Conservation (phyloP, 129 eudicot genomes). For the Daucus carota region DH1_v3.0 NC_030387.2:4165501-4166000, state of each 20-base stretch:
- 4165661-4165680: not conserved
- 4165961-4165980: not conserved
- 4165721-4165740: not conserved
- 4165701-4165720: not conserved
- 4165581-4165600: not conserved
- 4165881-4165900: constrained; percentile 1
- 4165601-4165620: not conserved
- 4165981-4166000: not conserved
- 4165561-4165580: not conserved
- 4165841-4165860: constrained; percentile 1
- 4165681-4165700: not conserved
- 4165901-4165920: not conserved
- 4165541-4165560: not conserved
- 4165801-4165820: not conserved
- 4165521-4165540: not conserved
- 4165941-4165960: not conserved
- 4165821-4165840: not conserved
- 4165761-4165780: not conserved
- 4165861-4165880: not conserved
- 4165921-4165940: not conserved
- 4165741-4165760: not conserved
- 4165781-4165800: not conserved
- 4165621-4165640: not conserved
- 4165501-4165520: not conserved
- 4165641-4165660: not conserved